Evolutionary conservation across 148 eudicot genomes (phyloP), one percentile per base, ranked within the genome.

Genomic region (Talinum fruticosum): DNA sequence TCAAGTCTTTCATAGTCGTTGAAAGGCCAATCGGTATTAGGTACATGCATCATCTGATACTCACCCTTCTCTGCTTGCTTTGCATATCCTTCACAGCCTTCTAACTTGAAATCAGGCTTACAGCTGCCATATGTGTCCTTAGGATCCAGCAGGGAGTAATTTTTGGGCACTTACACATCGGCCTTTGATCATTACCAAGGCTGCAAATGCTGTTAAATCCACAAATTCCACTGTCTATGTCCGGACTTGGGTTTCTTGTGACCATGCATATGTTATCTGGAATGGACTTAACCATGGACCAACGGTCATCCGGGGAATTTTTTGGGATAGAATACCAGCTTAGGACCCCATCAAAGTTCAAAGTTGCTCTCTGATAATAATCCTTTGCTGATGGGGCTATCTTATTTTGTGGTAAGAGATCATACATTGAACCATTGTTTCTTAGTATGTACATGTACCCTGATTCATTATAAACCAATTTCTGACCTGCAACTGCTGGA

Each of bases 181-280:
- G 92, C 77, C 86, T 88, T 10, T 62, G 24, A 72, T 79, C 67
- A 1, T 30, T 35, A 47, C 67, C 84, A 8, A 87, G 69, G 24
- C 59, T 73, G 80, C 94, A 90, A 18, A 87, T 77, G 77, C 81
- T 88, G 78, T 91, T 91, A 45, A 65, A 89, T 68, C 96, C 96
- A 71, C 96, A 91, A 49, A 83, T 81, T 29, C 92, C 91, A 1
- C 86, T 80, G 18, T 75, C 90, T 6, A 35, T 0, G 6, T 0
- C 41, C 41, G 71, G 76, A 5, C 1, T 29, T 26, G 67, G 1
- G 34, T 73, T 66, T 29, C 6, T 8, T 12, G 77, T 53, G 14
- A 3, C 16, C 19, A 34, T 0, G 19, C 93, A 89, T 54, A 91
- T 88, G 59, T 91, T 84, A 35, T 83, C 85, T 12, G 90, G 93